Base-by-base conservation (phyloP, 495 filamentous ascomycete species). In the Penicillium salamii region DNA sequence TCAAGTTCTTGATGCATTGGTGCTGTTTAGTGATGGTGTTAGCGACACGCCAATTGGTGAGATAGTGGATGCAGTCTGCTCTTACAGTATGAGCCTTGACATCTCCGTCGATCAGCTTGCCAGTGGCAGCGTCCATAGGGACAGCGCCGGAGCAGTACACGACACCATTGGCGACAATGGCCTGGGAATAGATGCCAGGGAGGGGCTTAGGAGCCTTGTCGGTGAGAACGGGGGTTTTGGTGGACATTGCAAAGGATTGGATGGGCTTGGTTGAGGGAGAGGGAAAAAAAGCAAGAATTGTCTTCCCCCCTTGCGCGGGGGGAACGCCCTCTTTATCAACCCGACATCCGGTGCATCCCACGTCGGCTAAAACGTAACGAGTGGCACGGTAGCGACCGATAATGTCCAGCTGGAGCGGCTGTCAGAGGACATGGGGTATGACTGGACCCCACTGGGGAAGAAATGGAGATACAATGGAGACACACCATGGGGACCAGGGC, bases 1-100 rank as follows among this genome's bases (percentile, higher is more conserved):
- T 68, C 19, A 89, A 73, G 63, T 88, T 90, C 53, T 79, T 75
- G 61, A 86, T 71, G 26, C 70, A 74, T 70, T 77, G 78, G 39
- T 59, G 57, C 63, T 67, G 19, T 42, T 14, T 13, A 37, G n/a
- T 2, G 14, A 7, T 13, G 50, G 15, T 37, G 9, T 42, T 32
- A 44, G 41, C 41, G 20, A 38, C 15, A 28, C 3, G 20, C 3
- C 11, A 18, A 24, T 20, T 3, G 23, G 23, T 29, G 12, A 36
- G 21, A 17, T 13, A 36, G 63, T 44, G 14, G 28, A 3, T 3
- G 2, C 18, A 12, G 6, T 3, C 1, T 19, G 15, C 1, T 34
- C 64, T 36, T 62, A 79, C 77, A 38, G 77, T 74, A 23, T 75
- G 67, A 35, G 74, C 75, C 37, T 71, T 75, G 34, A 81, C 66